These are phyloP conservation scores for Rhodamnia argentea DNA, from an alignment of 345 rosid genomes.

Conservation along the genomic window DNA sequence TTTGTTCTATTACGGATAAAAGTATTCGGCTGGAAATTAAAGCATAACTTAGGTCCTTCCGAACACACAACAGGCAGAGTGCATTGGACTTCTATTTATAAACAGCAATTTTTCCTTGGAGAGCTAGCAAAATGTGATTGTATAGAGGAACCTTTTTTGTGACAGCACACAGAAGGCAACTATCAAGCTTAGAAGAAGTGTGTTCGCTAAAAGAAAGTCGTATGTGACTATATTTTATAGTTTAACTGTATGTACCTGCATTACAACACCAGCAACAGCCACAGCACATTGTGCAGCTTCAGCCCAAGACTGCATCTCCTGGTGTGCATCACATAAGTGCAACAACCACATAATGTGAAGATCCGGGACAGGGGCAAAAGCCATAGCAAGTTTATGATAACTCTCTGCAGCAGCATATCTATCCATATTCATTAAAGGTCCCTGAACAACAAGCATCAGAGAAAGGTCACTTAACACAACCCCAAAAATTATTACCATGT, in stretches of 20 bases:
- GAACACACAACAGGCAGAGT: not conserved
- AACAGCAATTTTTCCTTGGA: not conserved
- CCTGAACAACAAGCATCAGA: conserved; percentile 27
- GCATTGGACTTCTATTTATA: not conserved
- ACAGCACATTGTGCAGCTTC: conserved; percentile 99
- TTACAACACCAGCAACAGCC: conserved; percentile 86
- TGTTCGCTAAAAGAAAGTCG: not conserved
- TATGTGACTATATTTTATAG: not conserved
- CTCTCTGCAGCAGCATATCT: conserved; percentile 98
- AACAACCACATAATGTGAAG: conserved; percentile 99
- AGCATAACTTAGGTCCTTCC: not conserved
- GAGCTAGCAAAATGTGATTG: not conserved
- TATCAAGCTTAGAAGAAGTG: not conserved
- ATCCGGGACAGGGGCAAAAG: conserved; percentile 98
- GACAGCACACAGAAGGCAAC: not conserved
- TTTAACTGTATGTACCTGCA: conserved; percentile 47
- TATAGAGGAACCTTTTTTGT: not conserved
- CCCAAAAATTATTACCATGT: not conserved
- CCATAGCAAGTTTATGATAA: conserved; percentile 96
- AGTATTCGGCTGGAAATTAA: not conserved
- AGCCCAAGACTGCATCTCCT: conserved; percentile 99
- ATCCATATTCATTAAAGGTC: conserved; percentile 72
- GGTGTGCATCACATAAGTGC: conserved; percentile 98
- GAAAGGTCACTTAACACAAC: not conserved
- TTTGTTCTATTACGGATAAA: not conserved